These are phyloP conservation scores for Fusarium mundagurra DNA, from an alignment of 2,329 filamentous ascomycete species.

Conservation along the genomic window DNA sequence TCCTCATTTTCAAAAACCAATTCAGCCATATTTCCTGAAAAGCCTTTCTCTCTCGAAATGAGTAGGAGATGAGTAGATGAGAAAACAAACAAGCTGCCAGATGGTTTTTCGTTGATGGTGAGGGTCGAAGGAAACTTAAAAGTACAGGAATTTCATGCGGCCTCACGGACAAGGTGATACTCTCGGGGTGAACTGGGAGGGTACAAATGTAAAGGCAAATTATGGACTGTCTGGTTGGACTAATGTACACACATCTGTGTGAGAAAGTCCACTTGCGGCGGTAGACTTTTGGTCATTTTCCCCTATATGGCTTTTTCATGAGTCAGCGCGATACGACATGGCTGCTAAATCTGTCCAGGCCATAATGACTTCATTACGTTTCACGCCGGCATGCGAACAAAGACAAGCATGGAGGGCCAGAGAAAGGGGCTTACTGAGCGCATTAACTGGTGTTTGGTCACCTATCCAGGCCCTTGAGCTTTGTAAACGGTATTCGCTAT, in stretches of 20 bases:
- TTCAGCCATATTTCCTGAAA: constrained; percentile 51
- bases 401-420: background rate
- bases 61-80: background rate
- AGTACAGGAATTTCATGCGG: background rate
- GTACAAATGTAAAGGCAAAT: background rate
- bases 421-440: background rate
- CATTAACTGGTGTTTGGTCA: background rate
- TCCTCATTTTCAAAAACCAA: constrained; percentile 57
- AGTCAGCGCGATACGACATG: background rate
- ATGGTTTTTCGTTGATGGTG: background rate
- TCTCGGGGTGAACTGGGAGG: background rate
- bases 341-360: background rate
- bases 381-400: background rate
- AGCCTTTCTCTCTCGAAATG: background rate
- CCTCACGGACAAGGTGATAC: background rate
- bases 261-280: background rate
- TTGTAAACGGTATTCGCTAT: background rate
- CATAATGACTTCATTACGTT: background rate
- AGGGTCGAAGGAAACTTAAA: background rate
- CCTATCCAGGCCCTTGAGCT: background rate
- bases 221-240: background rate
- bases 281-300: background rate
- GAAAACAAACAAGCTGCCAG: background rate
- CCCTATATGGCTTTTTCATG: background rate
- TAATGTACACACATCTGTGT: background rate